Percentiles rank a stretch among this genome's conserved stretches.
These are phyloP conservation scores for Hibiscus trionum DNA, from an alignment of 345 rosid genomes.

Conservation along the genomic window DNA sequence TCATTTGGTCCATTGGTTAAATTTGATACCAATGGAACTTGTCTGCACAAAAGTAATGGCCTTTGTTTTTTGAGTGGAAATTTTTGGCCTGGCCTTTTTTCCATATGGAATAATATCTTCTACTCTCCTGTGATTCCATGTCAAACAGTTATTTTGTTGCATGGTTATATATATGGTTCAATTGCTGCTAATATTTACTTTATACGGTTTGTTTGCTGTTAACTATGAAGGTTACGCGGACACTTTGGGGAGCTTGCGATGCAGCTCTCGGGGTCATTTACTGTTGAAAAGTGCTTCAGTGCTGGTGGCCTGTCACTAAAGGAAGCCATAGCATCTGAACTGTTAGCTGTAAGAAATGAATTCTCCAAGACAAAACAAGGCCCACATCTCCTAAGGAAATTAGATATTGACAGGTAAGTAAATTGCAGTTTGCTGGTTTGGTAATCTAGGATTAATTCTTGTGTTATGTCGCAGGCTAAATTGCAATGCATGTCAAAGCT, in stretches of 20 bases:
- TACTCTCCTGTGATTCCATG: neutral
- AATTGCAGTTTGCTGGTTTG: slow-evolving; percentile 2
- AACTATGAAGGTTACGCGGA: slow-evolving; percentile 53
- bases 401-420: slow-evolving; percentile 74
- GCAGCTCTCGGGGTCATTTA: slow-evolving; percentile 72
- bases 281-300: slow-evolving; percentile 73
- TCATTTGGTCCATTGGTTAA: neutral
- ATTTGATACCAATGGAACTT: neutral
- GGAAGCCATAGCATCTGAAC: slow-evolving; percentile 69
- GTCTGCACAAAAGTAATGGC: neutral
- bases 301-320: slow-evolving; percentile 59
- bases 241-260: slow-evolving; percentile 74
- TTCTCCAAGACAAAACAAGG: slow-evolving; percentile 79
- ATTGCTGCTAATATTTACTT: neutral
- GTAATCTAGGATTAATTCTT: neutral
- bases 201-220: neutral
- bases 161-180: neutral
- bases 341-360: slow-evolving; percentile 49
- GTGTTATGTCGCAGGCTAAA: neutral
- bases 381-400: slow-evolving; percentile 64
- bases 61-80: neutral
- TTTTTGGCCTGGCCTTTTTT: neutral
- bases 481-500: neutral
- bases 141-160: neutral
- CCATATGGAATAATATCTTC: neutral